Evolutionary conservation across 352 stramenopile species (phyloP).

Genomic region (Globisporangium solare): DNA sequence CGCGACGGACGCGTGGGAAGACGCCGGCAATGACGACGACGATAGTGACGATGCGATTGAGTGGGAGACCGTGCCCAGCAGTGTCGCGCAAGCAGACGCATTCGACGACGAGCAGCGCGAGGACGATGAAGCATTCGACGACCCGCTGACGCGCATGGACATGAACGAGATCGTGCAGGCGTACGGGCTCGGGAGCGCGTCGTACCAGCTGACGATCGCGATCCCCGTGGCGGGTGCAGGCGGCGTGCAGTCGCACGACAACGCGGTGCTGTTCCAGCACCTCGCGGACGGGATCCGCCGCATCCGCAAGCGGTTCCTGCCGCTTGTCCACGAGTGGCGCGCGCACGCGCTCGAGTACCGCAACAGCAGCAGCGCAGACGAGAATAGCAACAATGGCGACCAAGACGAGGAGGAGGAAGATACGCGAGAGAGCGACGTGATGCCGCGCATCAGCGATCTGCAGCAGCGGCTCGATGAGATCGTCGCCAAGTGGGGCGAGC

Average conservation of each 20-base stretch:
- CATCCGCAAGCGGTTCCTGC: slow-evolving; percentile 72
- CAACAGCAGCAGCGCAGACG: background rate
- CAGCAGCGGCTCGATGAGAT: slow-evolving; percentile 24
- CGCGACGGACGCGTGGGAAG: slow-evolving; percentile 21
- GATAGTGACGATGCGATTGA: slow-evolving; percentile 9
- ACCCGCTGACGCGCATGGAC: slow-evolving; percentile 32
- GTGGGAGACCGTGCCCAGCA: slow-evolving; percentile 8
- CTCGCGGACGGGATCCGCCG: slow-evolving; percentile 49
- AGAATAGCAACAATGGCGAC: background rate
- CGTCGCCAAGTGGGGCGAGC: slow-evolving; percentile 34
- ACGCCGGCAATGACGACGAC: slow-evolving; percentile 8
- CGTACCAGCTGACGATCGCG: slow-evolving; percentile 68
- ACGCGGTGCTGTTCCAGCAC: slow-evolving; percentile 54
- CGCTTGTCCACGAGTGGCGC: slow-evolving; percentile 52
- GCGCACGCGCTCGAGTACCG: background rate
- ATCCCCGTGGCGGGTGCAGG: slow-evolving; percentile 40
- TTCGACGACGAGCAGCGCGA: slow-evolving; percentile 13
- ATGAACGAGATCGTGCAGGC: slow-evolving; percentile 76
- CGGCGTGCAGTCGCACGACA: slow-evolving; percentile 59
- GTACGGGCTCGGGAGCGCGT: slow-evolving; percentile 71
- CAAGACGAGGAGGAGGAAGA: background rate
- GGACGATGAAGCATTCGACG: slow-evolving; percentile 1
- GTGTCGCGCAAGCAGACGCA: slow-evolving; percentile 5
- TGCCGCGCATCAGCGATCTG: slow-evolving; percentile 24
- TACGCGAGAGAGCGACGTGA: slow-evolving; percentile 15